These are phyloP conservation scores for Lactarius sp. DNA, from an alignment of 768 basidiomycete genomes.

Conservation along the genomic window DNA sequence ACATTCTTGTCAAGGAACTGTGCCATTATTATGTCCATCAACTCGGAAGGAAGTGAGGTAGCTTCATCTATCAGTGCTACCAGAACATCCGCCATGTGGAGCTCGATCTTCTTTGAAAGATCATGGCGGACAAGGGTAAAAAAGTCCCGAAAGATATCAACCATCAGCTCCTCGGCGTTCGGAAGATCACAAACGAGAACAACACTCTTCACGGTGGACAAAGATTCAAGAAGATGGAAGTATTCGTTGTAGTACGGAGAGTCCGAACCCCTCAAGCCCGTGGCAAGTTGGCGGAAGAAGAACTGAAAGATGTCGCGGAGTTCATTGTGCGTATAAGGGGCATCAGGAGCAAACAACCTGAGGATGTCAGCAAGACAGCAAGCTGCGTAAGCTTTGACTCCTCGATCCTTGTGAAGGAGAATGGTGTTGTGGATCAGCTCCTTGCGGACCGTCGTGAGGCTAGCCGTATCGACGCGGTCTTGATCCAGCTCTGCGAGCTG, in stretches of 20 bases:
- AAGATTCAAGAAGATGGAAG: slow-evolving; percentile 88
- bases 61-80: slow-evolving; percentile 87
- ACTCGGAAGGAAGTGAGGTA: slow-evolving; percentile 66
- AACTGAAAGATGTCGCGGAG: slow-evolving; percentile 96
- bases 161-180: slow-evolving; percentile 77
- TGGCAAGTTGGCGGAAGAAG: slow-evolving; percentile 81
- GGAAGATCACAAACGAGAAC: slow-evolving; percentile 91
- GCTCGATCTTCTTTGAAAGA: slow-evolving; percentile 74
- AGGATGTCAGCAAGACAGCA: slow-evolving; percentile 95
- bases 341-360: slow-evolving; percentile 91
- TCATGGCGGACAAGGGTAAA: slow-evolving; percentile 75
- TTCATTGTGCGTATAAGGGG: slow-evolving; percentile 86
- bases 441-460: slow-evolving; percentile 63
- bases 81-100: slow-evolving; percentile 86
- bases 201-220: slow-evolving; percentile 92
- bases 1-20: slow-evolving; percentile 81
- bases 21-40: slow-evolving; percentile 74
- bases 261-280: slow-evolving; percentile 69
- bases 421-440: slow-evolving; percentile 78
- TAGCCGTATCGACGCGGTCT: slow-evolving; percentile 70
- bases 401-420: slow-evolving; percentile 90
- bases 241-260: slow-evolving; percentile 88
- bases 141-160: slow-evolving; percentile 76
- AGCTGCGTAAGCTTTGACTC: slow-evolving; percentile 91
- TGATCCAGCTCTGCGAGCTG: slow-evolving; percentile 84